phyloP scores from a whole-genome alignment of 306 rosid species.

The Prinsepia uniflora region DNA sequence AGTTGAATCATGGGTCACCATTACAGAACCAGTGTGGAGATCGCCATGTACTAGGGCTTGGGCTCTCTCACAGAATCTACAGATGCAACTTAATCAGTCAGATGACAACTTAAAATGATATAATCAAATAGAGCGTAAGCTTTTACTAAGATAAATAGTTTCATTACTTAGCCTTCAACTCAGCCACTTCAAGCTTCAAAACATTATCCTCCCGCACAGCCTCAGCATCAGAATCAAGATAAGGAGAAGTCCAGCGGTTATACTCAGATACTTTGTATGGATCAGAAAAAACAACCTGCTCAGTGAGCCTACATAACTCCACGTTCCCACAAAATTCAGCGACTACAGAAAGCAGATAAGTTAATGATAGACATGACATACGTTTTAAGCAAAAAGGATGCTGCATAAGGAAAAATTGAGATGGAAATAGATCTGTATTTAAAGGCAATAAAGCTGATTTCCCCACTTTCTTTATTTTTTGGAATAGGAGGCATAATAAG shows the following conservation, averaged over 20 bases:
- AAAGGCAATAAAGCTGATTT: neutral
- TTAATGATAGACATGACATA: neutral
- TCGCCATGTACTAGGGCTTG: constrained; percentile 91
- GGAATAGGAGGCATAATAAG: neutral
- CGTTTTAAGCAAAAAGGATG: neutral
- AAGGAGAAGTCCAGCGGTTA: constrained; percentile 73
- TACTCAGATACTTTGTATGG: constrained; percentile 76
- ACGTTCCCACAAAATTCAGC: constrained; percentile 86
- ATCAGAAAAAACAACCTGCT: constrained; percentile 89
- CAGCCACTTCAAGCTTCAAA: constrained; percentile 81
- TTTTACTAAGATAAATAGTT: constrained; percentile 6
- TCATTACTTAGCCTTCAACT: constrained; percentile 70
- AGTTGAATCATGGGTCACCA: constrained; percentile 83
- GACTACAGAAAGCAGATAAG: constrained; percentile 48
- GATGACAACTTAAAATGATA: neutral
- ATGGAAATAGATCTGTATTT: neutral
- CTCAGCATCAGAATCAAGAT: constrained; percentile 78
- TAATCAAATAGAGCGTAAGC: neutral
- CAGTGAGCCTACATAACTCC: constrained; percentile 88
- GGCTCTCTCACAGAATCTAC: constrained; percentile 84
- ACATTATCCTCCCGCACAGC: constrained; percentile 75
- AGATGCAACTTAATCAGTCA: constrained; percentile 10
- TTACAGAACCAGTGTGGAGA: constrained; percentile 85
- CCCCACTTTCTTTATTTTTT: neutral
- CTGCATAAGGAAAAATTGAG: neutral